phyloP scores from a whole-genome alignment of 139 green algal genomes.

The Nannochloris sp. region DNA sequence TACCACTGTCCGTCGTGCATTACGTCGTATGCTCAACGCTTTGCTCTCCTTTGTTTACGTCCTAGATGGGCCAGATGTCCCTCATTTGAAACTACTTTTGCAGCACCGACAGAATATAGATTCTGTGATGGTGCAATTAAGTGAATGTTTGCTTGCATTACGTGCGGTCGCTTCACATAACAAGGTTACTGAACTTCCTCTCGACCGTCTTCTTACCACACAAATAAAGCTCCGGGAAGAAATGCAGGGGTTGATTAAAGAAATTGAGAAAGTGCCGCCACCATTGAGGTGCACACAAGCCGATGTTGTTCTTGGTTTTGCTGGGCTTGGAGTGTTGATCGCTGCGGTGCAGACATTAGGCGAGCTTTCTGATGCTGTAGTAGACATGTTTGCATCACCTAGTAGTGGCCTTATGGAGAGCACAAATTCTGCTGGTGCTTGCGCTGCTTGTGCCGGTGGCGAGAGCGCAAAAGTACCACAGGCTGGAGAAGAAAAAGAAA shows the following conservation, averaged over 20 bases:
- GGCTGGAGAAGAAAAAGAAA: too few relatives aligned
- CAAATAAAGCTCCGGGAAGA: conserved; percentile 7
- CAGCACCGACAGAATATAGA: neutral
- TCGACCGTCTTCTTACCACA: conserved; percentile 3
- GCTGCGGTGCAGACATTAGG: neutral
- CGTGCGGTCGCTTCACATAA: neutral
- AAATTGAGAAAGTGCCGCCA: conserved; percentile 6
- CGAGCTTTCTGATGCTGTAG: neutral
- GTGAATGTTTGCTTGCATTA: conserved; percentile 2
- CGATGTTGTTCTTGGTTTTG: conserved; percentile 13
- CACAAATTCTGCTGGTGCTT: too few relatives aligned
- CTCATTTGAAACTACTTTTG: conserved; percentile 19
- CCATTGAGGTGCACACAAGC: neutral
- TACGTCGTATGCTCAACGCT: conserved; percentile 13
- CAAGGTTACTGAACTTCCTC: neutral
- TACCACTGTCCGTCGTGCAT: neutral
- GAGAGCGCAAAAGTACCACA: too few relatives aligned
- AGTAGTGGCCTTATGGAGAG: too few relatives aligned
- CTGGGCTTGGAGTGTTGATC: conserved; percentile 8
- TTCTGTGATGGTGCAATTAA: conserved; percentile 4
- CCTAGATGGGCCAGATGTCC: conserved; percentile 11
- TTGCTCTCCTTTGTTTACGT: conserved; percentile 19
- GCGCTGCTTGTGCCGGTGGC: too few relatives aligned
- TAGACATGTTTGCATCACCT: neutral
- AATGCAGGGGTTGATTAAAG: conserved; percentile 18